Percentiles rank a stretch among this genome's conserved stretches.
These are phyloP conservation scores for Diaporthe capsici DNA, from an alignment of 2,329 filamentous ascomycete species.

Conservation along the genomic window DNA sequence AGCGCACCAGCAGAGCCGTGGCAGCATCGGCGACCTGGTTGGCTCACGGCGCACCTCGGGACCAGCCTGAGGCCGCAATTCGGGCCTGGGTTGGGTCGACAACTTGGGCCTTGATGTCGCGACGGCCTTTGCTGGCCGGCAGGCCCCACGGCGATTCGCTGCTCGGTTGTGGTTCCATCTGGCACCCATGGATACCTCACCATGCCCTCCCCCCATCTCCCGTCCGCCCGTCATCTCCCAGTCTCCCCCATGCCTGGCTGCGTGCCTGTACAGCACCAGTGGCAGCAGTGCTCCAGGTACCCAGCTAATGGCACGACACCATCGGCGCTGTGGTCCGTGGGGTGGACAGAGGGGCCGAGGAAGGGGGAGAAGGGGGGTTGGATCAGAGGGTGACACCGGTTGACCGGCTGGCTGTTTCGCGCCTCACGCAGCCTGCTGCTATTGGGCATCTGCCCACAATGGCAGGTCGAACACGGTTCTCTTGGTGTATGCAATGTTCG, in stretches of 20 bases:
- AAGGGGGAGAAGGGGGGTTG: conserved; percentile 9
- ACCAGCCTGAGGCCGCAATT: conserved; percentile 41
- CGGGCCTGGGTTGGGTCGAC: conserved; percentile 41
- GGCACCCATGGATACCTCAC: conserved; percentile 30
- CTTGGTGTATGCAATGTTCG: conserved; percentile 10
- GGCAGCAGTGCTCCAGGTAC: conserved; percentile 31
- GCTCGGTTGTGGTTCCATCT: conserved; percentile 25
- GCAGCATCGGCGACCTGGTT: conserved; percentile 40
- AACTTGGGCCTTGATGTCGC: conserved; percentile 37
- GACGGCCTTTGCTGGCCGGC: conserved; percentile 31
- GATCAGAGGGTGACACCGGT: conserved; percentile 21
- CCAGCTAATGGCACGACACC: conserved; percentile 28
- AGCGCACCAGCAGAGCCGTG: conserved; percentile 26
- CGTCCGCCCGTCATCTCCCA: conserved; percentile 7
- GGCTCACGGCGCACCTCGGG: conserved; percentile 39
- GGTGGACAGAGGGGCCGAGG: conserved; percentile 12
- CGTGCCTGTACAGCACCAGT: not conserved
- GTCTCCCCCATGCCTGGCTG: not conserved
- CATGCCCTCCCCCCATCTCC: conserved; percentile 31
- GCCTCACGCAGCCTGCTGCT: conserved; percentile 6
- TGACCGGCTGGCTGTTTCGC: conserved; percentile 29
- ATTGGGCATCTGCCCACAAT: no score
- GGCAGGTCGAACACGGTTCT: not conserved
- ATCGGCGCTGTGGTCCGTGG: conserved; percentile 30
- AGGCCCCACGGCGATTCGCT: conserved; percentile 41